phyloP scores from a whole-genome alignment of 495 filamentous ascomycete genomes.

The Usnea hakonensis region DNA sequence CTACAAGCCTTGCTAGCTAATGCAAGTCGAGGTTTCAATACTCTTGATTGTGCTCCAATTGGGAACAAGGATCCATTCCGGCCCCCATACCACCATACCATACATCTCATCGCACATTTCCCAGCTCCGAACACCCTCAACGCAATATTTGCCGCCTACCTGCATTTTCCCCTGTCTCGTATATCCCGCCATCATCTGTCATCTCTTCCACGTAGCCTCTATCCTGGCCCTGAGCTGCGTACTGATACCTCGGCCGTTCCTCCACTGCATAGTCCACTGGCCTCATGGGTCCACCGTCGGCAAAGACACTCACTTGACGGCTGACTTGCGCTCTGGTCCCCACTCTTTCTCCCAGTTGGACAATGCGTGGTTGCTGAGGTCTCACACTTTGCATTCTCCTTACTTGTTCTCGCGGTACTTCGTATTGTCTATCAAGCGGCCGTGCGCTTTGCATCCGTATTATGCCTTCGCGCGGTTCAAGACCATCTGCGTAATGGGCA shows the following conservation, averaged over 20 bases:
- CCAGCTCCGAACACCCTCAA: neutral
- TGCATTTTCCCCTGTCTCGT: constrained; percentile 9
- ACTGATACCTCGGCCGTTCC: constrained; percentile 18
- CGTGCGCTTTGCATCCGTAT: constrained; percentile 51
- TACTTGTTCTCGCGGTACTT: constrained; percentile 40
- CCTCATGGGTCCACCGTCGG: constrained; percentile 26
- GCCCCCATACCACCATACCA: neutral
- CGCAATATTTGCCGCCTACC: constrained; percentile 12
- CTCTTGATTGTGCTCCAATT: too few relatives aligned
- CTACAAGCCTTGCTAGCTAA: neutral
- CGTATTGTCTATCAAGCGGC: constrained; percentile 48
- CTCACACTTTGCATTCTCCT: constrained; percentile 46
- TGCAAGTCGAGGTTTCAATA: too few relatives aligned
- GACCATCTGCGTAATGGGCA: constrained; percentile 38
- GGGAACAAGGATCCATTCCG: neutral
- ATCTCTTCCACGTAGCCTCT: constrained; percentile 12
- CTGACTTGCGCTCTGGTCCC: constrained; percentile 21
- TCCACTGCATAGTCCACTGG: constrained; percentile 10
- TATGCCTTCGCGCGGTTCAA: constrained; percentile 45
- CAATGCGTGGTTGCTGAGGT: constrained; percentile 32
- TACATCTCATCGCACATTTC: neutral
- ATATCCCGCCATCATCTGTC: constrained; percentile 8
- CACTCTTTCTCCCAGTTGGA: constrained; percentile 19
- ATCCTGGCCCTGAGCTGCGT: constrained; percentile 16
- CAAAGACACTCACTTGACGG: constrained; percentile 32